These are phyloP conservation scores for Craterostigma plantagineum DNA, from an alignment of 257 asterid genomes.

Conservation along the genomic window DNA sequence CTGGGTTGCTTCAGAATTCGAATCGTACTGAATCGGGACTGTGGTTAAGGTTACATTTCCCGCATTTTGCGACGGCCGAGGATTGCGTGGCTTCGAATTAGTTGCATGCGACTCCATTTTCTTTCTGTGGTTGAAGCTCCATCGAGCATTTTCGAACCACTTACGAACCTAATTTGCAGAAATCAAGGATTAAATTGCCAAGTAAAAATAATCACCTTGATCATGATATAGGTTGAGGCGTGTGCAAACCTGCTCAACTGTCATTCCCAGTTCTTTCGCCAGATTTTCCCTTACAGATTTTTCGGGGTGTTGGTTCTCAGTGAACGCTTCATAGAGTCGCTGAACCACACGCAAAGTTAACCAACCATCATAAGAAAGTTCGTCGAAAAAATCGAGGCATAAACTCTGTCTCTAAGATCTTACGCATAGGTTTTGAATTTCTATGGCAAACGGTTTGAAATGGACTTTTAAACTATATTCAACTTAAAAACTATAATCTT, in stretches of 20 bases:
- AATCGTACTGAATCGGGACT: too few species aligned
- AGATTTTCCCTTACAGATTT: constrained; percentile 37
- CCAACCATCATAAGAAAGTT: too few species aligned
- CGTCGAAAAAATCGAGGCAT: too few species aligned
- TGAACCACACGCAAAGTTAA: constrained; percentile 32
- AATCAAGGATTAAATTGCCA: neutral
- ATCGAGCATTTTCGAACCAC: constrained; percentile 91
- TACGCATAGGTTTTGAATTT: too few species aligned
- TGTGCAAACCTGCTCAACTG: constrained; percentile 42
- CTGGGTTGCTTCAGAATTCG: too few species aligned
- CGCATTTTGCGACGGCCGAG: too few species aligned
- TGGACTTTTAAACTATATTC: too few species aligned
- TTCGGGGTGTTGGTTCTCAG: constrained; percentile 64
- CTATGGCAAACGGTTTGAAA: too few species aligned
- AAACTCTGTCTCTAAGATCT: too few species aligned
- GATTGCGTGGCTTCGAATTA: too few species aligned
- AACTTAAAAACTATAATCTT: neutral
- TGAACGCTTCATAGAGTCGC: constrained; percentile 60
- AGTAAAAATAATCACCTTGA: neutral
- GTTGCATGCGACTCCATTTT: too few species aligned
- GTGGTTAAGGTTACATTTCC: too few species aligned
- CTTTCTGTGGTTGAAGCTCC: constrained; percentile 38
- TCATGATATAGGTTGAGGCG: neutral
- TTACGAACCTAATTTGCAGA: constrained; percentile 28
- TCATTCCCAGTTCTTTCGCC: constrained; percentile 61